A percentile compares a stretch with the other conserved stretches of the same genome.
Conservation (phyloP, 148 eudicot genomes). For the Polygonum aviculare region DNA sequence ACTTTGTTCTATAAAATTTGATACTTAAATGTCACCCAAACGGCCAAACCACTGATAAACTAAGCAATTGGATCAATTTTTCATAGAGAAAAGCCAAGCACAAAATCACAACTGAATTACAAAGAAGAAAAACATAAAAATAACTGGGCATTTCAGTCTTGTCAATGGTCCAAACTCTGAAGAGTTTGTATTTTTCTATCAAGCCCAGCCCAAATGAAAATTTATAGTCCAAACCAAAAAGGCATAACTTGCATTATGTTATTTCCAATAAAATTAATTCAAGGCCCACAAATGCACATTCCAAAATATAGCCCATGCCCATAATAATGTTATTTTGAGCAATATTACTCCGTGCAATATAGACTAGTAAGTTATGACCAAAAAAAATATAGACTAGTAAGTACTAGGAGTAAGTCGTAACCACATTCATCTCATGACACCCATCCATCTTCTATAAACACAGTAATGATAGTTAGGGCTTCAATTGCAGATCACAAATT, state of each 20-base stretch:
- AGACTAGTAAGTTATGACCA: no score
- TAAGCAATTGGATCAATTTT: neutral
- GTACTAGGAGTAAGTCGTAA: no score
- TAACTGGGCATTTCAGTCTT: no score
- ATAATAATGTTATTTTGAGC: no score
- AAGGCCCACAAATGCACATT: no score
- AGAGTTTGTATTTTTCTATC: neutral
- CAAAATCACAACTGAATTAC: neutral
- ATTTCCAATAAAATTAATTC: neutral
- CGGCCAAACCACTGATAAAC: neutral
- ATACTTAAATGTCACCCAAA: neutral
- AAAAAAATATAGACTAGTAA: no score
- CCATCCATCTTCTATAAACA: no score
- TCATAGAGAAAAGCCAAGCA: neutral
- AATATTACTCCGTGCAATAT: no score
- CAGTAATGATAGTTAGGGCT: no score
- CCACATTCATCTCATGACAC: no score
- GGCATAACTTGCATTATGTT: neutral
- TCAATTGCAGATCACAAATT: no score
- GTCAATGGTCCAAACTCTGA: neutral
- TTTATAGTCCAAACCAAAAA: neutral
- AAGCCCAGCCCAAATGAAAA: neutral
- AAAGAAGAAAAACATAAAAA: no score
- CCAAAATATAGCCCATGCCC: neutral
- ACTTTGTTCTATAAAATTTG: neutral